These are phyloP conservation scores for Cornus suecica DNA, from an alignment of 148 eudicot species.

Conservation along the genomic window DNA sequence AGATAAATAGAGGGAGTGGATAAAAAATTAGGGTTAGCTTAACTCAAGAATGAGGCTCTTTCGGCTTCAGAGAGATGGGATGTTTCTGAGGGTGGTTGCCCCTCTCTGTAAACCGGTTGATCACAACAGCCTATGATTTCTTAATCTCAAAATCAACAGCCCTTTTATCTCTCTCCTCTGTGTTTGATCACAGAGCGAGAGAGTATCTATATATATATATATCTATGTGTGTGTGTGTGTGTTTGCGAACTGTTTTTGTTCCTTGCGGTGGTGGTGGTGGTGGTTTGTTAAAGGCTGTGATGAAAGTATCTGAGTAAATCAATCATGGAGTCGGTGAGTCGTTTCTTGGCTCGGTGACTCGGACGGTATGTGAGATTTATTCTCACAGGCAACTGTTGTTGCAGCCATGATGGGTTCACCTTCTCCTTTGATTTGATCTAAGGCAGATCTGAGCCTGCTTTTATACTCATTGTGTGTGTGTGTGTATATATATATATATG, in stretches of 20 bases:
- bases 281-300: background rate
- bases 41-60: background rate
- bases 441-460: conserved; percentile 11
- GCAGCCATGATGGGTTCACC: background rate
- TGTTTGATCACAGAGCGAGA: too few species aligned
- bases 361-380: too few species aligned
- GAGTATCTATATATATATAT: too few species aligned
- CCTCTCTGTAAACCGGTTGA: background rate
- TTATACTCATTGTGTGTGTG: background rate
- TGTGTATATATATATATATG: too few species aligned
- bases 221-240: too few species aligned
- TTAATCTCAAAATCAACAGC: background rate
- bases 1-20: background rate
- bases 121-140: background rate
- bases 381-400: background rate
- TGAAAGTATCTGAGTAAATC: background rate
- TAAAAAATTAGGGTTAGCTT: background rate
- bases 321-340: background rate
- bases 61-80: background rate
- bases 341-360: background rate
- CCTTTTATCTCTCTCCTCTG: background rate
- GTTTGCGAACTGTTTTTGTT: too few species aligned
- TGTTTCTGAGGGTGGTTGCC: background rate
- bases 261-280: too few species aligned
- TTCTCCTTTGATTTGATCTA: background rate